Conservation (phyloP, 164 flowering plant genomes). For the Nymphaea thermarum region DNA sequence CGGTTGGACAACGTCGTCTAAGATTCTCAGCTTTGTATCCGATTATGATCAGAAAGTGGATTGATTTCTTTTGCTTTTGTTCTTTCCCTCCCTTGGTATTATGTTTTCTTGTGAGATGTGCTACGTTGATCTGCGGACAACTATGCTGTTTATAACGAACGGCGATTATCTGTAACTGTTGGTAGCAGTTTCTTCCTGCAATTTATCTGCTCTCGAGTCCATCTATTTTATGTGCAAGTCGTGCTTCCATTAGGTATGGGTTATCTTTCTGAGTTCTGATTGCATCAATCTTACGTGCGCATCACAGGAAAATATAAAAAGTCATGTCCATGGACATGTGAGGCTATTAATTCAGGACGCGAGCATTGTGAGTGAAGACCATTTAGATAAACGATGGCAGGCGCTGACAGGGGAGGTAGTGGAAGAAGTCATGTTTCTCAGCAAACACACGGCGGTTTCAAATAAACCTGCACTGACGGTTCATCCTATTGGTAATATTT, state of each 20-base stretch:
- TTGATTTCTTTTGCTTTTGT: too few relatives aligned
- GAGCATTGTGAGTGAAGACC: slow-evolving; percentile 60
- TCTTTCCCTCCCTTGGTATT: too few relatives aligned
- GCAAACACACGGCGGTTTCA: slow-evolving; percentile 76
- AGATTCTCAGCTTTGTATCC: background rate
- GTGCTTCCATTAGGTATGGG: background rate
- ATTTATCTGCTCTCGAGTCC: too few relatives aligned
- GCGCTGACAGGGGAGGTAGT: slow-evolving; percentile 63
- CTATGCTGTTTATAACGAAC: too few relatives aligned
- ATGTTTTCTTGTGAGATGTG: too few relatives aligned
- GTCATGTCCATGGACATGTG: slow-evolving; percentile 42
- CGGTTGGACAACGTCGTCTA: background rate
- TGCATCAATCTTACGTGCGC: background rate
- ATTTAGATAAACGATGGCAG: slow-evolving; percentile 78
- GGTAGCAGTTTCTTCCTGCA: too few relatives aligned
- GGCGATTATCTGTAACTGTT: too few relatives aligned
- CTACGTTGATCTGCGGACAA: too few relatives aligned
- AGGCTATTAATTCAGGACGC: slow-evolving; percentile 55
- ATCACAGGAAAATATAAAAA: slow-evolving; percentile 29
- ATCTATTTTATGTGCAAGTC: background rate
- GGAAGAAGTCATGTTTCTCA: slow-evolving; percentile 64
- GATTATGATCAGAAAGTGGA: too few relatives aligned
- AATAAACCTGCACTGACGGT: slow-evolving; percentile 83
- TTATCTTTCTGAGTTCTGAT: background rate
- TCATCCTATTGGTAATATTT: slow-evolving; percentile 70